A percentile compares a stretch with the other conserved stretches of the same genome.
Evolutionary conservation across 495 filamentous ascomycete genomes (phyloP).

Genomic region (Chaetomium fimeti): DNA sequence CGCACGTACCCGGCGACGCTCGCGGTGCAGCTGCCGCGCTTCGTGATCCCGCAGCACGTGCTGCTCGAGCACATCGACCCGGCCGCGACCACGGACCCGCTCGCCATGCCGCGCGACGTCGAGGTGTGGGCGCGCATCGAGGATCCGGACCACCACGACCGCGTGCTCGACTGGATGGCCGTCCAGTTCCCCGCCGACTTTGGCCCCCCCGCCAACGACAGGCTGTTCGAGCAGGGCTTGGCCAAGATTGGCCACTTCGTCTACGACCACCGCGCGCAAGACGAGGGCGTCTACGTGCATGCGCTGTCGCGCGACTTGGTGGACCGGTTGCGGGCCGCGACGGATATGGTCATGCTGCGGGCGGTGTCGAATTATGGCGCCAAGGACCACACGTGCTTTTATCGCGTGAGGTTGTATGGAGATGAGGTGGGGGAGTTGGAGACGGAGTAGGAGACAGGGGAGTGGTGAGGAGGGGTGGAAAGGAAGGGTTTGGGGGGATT

Average conservation of each 20-base stretch:
- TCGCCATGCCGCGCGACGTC: slow-evolving; percentile 56
- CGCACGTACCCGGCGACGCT: slow-evolving; percentile 42
- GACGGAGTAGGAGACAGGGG: not conserved
- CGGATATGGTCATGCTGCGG: slow-evolving; percentile 49
- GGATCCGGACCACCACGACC: slow-evolving; percentile 33
- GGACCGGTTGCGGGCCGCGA: slow-evolving; percentile 33
- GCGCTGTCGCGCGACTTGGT: slow-evolving; percentile 45
- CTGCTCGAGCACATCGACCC: slow-evolving; percentile 63
- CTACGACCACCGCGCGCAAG: slow-evolving; percentile 48
- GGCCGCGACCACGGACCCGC: slow-evolving; percentile 52
- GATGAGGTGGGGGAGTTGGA: slow-evolving; percentile 28
- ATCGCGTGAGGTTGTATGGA: slow-evolving; percentile 58
- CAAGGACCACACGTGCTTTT: slow-evolving; percentile 59
- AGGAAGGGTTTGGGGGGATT: not conserved
- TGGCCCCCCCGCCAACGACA: not conserved
- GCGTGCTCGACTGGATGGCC: slow-evolving; percentile 35
- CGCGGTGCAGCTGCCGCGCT: slow-evolving; percentile 45
- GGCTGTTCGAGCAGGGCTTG: slow-evolving; percentile 35
- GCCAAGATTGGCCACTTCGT: slow-evolving; percentile 53
- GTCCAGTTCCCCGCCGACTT: slow-evolving; percentile 29
- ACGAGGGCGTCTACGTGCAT: slow-evolving; percentile 52
- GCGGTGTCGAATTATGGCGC: slow-evolving; percentile 55
- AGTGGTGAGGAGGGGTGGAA: not conserved
- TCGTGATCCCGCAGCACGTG: slow-evolving; percentile 55
- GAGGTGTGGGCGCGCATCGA: slow-evolving; percentile 58